These are phyloP conservation scores for Sequoia sempervirens DNA, from an alignment of 75 land plant species.

Conservation along the genomic window DNA sequence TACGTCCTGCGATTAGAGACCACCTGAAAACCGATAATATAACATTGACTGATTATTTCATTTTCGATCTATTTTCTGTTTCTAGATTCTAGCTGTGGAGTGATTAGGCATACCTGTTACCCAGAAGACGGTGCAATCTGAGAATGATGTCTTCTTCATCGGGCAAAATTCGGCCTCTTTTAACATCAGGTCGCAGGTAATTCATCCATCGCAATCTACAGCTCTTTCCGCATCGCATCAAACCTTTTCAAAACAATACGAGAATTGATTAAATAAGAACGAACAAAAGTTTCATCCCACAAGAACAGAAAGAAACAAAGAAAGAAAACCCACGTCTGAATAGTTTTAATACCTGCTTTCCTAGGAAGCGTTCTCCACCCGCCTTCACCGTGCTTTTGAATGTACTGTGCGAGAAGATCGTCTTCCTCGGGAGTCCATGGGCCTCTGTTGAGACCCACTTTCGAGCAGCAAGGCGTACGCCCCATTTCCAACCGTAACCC, in stretches of 20 bases:
- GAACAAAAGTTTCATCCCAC: not conserved
- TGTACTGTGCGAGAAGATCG: constrained; percentile 18
- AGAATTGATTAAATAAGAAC: not conserved
- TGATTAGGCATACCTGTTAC: constrained; percentile 16
- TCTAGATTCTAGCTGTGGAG: not conserved
- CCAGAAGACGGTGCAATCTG: constrained; percentile 19
- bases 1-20: not conserved
- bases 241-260: not conserved
- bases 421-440: constrained; percentile 50
- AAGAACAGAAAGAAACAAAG: not conserved
- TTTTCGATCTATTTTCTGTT: not conserved
- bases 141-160: constrained; percentile 25
- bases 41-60: not conserved
- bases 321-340: not conserved
- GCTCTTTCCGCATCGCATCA: constrained; percentile 25
- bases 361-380: constrained; percentile 35
- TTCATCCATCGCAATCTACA: constrained; percentile 27
- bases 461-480: constrained; percentile 23
- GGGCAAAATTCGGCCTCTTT: constrained; percentile 15
- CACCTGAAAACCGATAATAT: not conserved
- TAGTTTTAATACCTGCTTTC: constrained; percentile 17
- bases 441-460: constrained; percentile 38
- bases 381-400: constrained; percentile 37
- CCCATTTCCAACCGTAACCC: constrained; percentile 7
- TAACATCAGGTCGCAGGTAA: constrained; percentile 24